phyloP scores from a whole-genome alignment of 345 rosid genomes.

The Eucalyptus fibrosa region DNA sequence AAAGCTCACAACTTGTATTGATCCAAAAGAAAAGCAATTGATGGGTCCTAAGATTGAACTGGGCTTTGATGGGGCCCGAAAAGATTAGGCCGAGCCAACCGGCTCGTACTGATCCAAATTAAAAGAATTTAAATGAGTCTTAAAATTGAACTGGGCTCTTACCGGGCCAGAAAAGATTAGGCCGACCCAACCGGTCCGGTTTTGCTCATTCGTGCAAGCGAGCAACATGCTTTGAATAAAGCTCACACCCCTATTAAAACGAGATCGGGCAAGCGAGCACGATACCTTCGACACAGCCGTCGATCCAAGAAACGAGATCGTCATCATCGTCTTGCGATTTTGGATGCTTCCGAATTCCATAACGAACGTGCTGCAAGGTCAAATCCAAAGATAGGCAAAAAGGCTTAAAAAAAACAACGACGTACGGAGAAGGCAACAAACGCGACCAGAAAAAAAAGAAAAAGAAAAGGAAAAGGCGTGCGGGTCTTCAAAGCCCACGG shows the following conservation, averaged over 20 bases:
- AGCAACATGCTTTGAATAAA: not conserved
- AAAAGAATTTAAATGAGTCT: not conserved
- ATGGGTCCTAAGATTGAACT: not conserved
- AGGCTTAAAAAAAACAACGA: not conserved
- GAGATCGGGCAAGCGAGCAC: not conserved
- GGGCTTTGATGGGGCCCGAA: not conserved
- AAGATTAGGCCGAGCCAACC: not conserved
- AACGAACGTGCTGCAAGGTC: not conserved
- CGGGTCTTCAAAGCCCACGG: constrained; percentile 6
- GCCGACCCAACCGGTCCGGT: not conserved
- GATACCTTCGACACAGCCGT: not conserved
- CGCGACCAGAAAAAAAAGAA: not conserved
- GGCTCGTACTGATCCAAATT: not conserved
- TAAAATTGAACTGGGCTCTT: not conserved
- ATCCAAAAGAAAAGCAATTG: not conserved
- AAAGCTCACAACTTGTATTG: not conserved
- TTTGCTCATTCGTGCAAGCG: not conserved
- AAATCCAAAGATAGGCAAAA: not conserved
- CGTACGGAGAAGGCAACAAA: not conserved
- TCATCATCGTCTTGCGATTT: not conserved
- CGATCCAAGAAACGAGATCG: not conserved
- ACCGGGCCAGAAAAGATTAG: not conserved
- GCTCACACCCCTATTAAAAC: not conserved
- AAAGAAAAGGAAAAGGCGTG: too few relatives aligned
- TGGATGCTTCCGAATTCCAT: not conserved